A percentile compares a stretch with the other conserved stretches of the same genome.
Evolutionary conservation across 116 monocot genomes (phyloP).

Genomic region (Cymodocea nodosa): DNA sequence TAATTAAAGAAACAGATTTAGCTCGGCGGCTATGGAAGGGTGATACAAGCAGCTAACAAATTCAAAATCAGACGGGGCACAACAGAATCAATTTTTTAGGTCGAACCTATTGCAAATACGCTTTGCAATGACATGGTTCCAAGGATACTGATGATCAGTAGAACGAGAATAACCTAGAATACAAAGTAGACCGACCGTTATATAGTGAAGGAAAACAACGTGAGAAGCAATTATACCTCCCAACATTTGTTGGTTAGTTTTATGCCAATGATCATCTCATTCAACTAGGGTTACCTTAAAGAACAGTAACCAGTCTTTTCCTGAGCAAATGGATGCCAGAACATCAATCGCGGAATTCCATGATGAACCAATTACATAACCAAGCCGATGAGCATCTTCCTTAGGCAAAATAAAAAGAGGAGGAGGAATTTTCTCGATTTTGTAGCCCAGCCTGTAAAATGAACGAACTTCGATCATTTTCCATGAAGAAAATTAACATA

Average conservation of each 20-base stretch:
- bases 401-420: slow-evolving; percentile 66
- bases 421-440: slow-evolving; percentile 62
- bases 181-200: slow-evolving; percentile 6
- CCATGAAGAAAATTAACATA: not conserved
- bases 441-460: slow-evolving; percentile 56
- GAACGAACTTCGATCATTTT: not conserved
- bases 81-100: not conserved
- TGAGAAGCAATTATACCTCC: not conserved
- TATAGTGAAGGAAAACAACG: not conserved
- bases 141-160: slow-evolving; percentile 33
- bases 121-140: slow-evolving; percentile 33
- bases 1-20: not conserved
- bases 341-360: slow-evolving; percentile 61
- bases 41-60: not conserved
- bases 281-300: slow-evolving; percentile 29
- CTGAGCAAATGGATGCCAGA: slow-evolving; percentile 73
- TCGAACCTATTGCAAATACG: slow-evolving; percentile 47
- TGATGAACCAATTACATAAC: slow-evolving; percentile 31
- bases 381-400: slow-evolving; percentile 36
- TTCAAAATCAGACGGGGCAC: not conserved
- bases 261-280: not conserved
- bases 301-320: slow-evolving; percentile 68
- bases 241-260: not conserved
- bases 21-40: not conserved
- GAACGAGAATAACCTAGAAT: slow-evolving; percentile 23